These are phyloP conservation scores for Malassezia cuniculi DNA, from an alignment of 1,284 basidiomycete genomes.

Conservation along the genomic window DNA sequence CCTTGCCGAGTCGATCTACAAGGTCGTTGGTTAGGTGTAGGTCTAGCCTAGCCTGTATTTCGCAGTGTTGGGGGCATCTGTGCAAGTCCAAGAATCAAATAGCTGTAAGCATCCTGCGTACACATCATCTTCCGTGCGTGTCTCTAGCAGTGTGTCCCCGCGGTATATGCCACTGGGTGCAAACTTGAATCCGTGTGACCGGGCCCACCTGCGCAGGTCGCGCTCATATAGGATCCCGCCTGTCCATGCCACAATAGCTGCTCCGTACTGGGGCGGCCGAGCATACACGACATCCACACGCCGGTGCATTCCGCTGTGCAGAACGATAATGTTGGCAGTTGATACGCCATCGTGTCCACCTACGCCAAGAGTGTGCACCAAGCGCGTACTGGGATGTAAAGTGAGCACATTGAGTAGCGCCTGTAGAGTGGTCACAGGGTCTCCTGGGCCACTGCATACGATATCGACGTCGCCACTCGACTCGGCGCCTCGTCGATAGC, in stretches of 20 bases:
- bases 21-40: constrained; percentile 23
- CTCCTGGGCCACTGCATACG: constrained; percentile 2
- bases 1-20: constrained; percentile 40
- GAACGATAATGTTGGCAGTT: background rate
- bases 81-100: constrained; percentile 1
- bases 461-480: constrained; percentile 18
- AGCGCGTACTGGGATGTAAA: no score
- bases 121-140: constrained; percentile 7
- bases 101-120: constrained; percentile 4
- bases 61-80: constrained; percentile 10
- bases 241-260: constrained; percentile 15
- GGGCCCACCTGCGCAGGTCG: constrained; percentile 14
- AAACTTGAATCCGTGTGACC: constrained; percentile 10
- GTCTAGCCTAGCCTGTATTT: constrained; percentile 1
- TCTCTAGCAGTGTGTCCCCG: constrained; percentile 1
- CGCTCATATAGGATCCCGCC: constrained; percentile 15
- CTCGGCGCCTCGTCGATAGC: no score
- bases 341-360: background rate
- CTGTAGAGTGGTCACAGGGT: background rate
- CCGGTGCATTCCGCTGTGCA: constrained; percentile 1
- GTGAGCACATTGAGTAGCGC: background rate
- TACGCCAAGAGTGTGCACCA: no score
- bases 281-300: constrained; percentile 16
- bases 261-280: constrained; percentile 8
- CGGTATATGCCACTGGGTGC: constrained; percentile 6